Conservation (phyloP, 179 eudicot species). For the Camellia oleifera region DNA sequence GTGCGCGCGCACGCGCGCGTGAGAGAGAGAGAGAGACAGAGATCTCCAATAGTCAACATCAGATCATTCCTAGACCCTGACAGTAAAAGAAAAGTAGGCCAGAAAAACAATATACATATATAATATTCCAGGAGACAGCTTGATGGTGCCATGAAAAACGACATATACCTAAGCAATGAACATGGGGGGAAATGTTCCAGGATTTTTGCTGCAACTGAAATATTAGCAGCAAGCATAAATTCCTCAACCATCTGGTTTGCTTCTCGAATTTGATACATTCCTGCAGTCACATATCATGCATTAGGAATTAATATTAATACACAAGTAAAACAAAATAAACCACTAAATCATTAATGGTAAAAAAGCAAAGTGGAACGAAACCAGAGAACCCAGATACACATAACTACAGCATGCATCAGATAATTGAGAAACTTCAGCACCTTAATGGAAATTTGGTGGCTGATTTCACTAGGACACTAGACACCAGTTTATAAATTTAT, state of each 20-base stretch:
- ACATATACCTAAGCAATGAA: constrained; percentile 74
- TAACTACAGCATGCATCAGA: constrained; percentile 2
- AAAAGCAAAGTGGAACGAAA: neutral
- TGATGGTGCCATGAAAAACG: neutral
- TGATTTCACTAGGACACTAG: neutral
- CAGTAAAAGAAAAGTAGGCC: neutral
- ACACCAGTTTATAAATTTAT: neutral
- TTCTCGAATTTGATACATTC: constrained; percentile 99
- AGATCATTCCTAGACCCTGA: neutral
- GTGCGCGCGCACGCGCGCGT: too few relatives aligned
- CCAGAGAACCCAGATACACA: neutral
- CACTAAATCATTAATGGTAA: neutral
- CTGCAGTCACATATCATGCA: constrained; percentile 36
- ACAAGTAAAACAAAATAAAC: neutral
- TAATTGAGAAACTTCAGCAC: constrained; percentile 3
- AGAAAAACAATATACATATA: neutral
- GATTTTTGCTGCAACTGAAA: constrained; percentile 84
- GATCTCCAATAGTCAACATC: neutral
- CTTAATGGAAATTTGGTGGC: neutral
- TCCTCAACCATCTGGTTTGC: constrained; percentile 99
- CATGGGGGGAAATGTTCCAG: constrained; percentile 68
- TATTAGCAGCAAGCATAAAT: constrained; percentile 99
- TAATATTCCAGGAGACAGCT: constrained; percentile 3
- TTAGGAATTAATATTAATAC: constrained; percentile 5
- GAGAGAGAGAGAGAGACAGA: neutral